These are phyloP conservation scores for Fusarium torulosum DNA, from an alignment of 2,329 filamentous ascomycete species.

Conservation along the genomic window DNA sequence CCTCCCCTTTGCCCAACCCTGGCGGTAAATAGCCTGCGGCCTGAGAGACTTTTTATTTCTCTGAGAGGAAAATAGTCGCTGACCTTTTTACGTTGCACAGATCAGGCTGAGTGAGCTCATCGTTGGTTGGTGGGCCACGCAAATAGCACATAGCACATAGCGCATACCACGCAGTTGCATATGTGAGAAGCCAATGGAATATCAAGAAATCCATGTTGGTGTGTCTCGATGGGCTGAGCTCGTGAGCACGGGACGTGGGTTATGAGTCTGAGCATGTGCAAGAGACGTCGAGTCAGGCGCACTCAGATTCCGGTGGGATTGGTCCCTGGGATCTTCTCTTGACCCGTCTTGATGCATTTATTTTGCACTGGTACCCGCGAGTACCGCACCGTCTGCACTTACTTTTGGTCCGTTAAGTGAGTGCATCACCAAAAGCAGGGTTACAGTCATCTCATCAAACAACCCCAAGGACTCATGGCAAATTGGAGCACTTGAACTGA, in stretches of 20 bases:
- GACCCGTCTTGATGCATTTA: slow-evolving; percentile 44
- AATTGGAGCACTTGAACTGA: slow-evolving; percentile 42
- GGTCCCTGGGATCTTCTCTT: slow-evolving; percentile 30
- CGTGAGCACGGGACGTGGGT: slow-evolving; percentile 41
- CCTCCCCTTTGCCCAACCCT: slow-evolving; percentile 28
- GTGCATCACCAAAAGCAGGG: slow-evolving; percentile 24
- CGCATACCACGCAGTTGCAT: slow-evolving; percentile 22
- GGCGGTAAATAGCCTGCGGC: slow-evolving; percentile 27
- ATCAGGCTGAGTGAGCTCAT: slow-evolving; percentile 26
- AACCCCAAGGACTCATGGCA: slow-evolving; percentile 27
- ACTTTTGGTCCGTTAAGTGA: slow-evolving; percentile 26
- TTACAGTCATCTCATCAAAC: slow-evolving; percentile 18
- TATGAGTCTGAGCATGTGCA: slow-evolving; percentile 27
- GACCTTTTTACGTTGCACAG: slow-evolving; percentile 28
- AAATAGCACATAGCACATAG: background rate
- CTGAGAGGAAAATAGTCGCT: slow-evolving; percentile 15
- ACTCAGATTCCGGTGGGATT: slow-evolving; percentile 43
- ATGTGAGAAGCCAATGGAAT: slow-evolving; percentile 39
- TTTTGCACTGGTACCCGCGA: background rate
- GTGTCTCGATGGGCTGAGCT: slow-evolving; percentile 38
- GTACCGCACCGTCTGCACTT: slow-evolving; percentile 1
- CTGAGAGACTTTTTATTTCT: background rate
- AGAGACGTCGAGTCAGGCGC: slow-evolving; percentile 44
- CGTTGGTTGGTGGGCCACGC: slow-evolving; percentile 17
- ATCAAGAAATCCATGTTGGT: slow-evolving; percentile 35